These are phyloP conservation scores for Populus simonii DNA, from an alignment of 345 rosid species.

Conservation along the genomic window DNA sequence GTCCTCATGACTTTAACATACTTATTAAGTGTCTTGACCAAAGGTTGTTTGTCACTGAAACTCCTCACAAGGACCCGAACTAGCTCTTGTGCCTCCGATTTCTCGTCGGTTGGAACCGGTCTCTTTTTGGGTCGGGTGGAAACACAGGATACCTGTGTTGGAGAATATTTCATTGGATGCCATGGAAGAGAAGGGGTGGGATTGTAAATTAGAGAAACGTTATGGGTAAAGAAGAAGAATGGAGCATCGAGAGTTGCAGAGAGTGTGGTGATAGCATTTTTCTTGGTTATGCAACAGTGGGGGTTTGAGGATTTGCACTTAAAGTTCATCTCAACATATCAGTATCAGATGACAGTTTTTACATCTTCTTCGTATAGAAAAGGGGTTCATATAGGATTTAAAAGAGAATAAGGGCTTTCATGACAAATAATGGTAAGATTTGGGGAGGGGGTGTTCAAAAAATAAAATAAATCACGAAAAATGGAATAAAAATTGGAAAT, in stretches of 20 bases:
- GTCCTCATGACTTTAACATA: slow-evolving; percentile 63
- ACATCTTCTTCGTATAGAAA: too few species aligned
- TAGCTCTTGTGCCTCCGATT: slow-evolving; percentile 55
- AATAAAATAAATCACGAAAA: too few species aligned
- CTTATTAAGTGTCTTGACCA: slow-evolving; percentile 65
- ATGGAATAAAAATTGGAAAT: too few species aligned
- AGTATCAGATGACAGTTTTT: too few species aligned
- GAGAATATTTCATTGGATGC: slow-evolving; percentile 8
- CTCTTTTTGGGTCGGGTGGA: slow-evolving; percentile 54
- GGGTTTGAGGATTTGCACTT: too few species aligned
- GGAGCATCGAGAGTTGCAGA: slow-evolving; percentile 23
- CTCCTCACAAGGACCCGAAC: slow-evolving; percentile 56
- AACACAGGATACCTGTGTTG: slow-evolving; percentile 31
- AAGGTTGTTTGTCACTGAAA: slow-evolving; percentile 54
- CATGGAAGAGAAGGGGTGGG: slow-evolving; percentile 18
- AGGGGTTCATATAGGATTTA: too few species aligned
- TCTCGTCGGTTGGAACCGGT: slow-evolving; percentile 28
- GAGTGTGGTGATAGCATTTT: slow-evolving; percentile 8
- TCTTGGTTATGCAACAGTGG: background rate
- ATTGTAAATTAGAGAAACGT: slow-evolving; percentile 8
- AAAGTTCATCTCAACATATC: background rate
- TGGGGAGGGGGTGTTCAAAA: too few species aligned
- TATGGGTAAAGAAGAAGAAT: slow-evolving; percentile 16
- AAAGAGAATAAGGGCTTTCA: too few species aligned
- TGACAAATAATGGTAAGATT: too few species aligned